Conservation (phyloP, 257 asterid genomes). For the Solanum chiquidenum region DNA sequence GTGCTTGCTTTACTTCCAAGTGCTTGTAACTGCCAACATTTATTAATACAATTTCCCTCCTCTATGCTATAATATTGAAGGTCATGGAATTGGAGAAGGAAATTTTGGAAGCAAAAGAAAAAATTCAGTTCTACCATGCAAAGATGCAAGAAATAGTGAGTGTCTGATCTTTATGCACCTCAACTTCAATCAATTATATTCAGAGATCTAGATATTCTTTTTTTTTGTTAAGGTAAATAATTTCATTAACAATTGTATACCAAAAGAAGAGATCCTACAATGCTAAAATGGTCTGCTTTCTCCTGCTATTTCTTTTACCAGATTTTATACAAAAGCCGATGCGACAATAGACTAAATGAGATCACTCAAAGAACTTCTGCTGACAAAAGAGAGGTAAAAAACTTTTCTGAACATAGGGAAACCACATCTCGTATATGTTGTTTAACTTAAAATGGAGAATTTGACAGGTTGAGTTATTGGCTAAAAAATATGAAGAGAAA, state of each 20-base stretch:
- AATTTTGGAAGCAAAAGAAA: conserved; percentile 73
- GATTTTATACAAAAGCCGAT: conserved; percentile 91
- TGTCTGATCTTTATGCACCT: not conserved
- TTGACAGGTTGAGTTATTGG: conserved; percentile 67
- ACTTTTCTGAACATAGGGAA: conserved; percentile 1
- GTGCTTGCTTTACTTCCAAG: not conserved
- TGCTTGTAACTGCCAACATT: not conserved
- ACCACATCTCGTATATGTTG: not conserved
- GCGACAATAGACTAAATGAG: conserved; percentile 92
- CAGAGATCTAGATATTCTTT: not conserved
- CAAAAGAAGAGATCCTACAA: not conserved
- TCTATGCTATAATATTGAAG: conserved; percentile 25
- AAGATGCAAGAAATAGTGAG: conserved; percentile 99
- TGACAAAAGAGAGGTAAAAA: conserved; percentile 76
- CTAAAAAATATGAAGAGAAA: conserved; percentile 90
- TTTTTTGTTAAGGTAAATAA: not conserved
- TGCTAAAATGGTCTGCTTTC: not conserved
- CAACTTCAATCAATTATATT: not conserved
- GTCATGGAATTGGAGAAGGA: conserved; percentile 94
- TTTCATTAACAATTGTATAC: not conserved
- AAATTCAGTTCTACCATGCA: conserved; percentile 71
- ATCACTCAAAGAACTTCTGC: conserved; percentile 71
- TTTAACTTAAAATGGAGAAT: conserved; percentile 10
- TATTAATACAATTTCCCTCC: not conserved
- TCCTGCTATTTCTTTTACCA: conserved; percentile 11